Percentiles rank a stretch among this genome's conserved stretches.
Conservation (phyloP, 176 grass and related monocot genomes). For the Zea mays region DNA sequence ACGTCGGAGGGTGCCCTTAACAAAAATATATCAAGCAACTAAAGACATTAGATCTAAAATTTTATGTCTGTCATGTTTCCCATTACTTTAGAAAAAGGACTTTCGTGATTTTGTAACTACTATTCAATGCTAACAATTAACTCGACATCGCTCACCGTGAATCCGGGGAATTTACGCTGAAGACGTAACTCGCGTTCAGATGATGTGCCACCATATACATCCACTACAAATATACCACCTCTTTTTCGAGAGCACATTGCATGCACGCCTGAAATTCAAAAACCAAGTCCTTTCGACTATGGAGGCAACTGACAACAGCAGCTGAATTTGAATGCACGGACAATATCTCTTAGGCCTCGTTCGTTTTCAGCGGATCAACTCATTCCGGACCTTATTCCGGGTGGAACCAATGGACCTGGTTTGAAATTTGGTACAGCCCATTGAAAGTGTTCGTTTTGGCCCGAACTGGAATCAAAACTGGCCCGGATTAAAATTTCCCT, state of each 20-base stretch:
- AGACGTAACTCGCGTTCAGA: conserved; percentile 85
- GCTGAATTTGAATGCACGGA: conserved; percentile 98
- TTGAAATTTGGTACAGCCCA: too few species aligned
- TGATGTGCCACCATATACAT: conserved; percentile 89
- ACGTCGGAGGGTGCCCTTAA: too few species aligned
- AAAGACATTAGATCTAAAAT: too few species aligned
- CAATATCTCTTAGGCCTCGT: conserved; percentile 94
- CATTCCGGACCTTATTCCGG: too few species aligned
- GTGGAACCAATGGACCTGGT: too few species aligned
- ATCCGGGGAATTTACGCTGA: conserved; percentile 66
- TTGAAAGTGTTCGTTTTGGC: too few species aligned
- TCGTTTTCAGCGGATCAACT: too few species aligned
- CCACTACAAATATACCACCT: conserved; percentile 90
- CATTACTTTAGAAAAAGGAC: not conserved
- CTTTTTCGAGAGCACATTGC: conserved; percentile 64
- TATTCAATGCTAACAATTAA: conserved; percentile 5
- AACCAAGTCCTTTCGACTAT: conserved; percentile 80
- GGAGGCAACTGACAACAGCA: conserved; percentile 94
- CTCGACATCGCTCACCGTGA: conserved; percentile 59
- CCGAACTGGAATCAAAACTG: too few species aligned
- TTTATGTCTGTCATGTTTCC: not conserved
- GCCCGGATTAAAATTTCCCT: too few species aligned
- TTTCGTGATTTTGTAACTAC: not conserved
- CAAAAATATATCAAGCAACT: too few species aligned
- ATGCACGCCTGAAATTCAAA: conserved; percentile 75